Evolutionary conservation across 495 filamentous ascomycete genomes (phyloP), one percentile per base, ranked within the genome.

Genomic region (Aspergillus diversus): DNA sequence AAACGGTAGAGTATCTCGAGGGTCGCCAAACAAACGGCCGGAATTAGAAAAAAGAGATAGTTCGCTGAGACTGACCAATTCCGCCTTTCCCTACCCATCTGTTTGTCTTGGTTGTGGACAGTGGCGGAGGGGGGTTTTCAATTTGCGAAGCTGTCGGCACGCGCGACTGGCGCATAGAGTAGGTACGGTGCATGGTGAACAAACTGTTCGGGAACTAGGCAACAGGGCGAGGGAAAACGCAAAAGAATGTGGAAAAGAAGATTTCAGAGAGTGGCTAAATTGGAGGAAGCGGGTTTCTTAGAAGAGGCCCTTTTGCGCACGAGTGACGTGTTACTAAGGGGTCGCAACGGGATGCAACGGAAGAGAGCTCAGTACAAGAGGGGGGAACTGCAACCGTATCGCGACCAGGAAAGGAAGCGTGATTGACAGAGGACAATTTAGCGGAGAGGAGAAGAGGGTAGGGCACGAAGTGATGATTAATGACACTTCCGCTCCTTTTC

Each of bases 121-220:
- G 72, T 58, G 96, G 96, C 55, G 95, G 95, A 21, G 93, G 95
- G 27, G 95, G 96, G 75, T 92, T 97, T 85, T 97, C 88, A 69
- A 88, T 84, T 73, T 94, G 90, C 73, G 90, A 90, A 67, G 90
- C 90, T 47, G 96, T 98, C 52, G 96, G 96, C 68, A 90, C 90
- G 84, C 95, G 88, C 81, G 91, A 87, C 80, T 94, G 89, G 86
- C 95, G 92, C 94, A 98, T 97, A 66, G 93, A 97, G 73, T 99
- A 99, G 66, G 95, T 97, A 67, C 95, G 91, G 87, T 98, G 94
- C 95, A 98, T 98, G 65, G 58, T 64, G 70, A 56, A 56, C 21
- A 27, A 27, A 2, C 61, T 33, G 56, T 46, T 35, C 48, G 55
- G n/a, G 55, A 57, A 35, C 35, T 39, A 59, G 4, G 16, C 48